phyloP scores from a whole-genome alignment of 2,329 filamentous ascomycete species.

The Diaporthe helianthi region DNA sequence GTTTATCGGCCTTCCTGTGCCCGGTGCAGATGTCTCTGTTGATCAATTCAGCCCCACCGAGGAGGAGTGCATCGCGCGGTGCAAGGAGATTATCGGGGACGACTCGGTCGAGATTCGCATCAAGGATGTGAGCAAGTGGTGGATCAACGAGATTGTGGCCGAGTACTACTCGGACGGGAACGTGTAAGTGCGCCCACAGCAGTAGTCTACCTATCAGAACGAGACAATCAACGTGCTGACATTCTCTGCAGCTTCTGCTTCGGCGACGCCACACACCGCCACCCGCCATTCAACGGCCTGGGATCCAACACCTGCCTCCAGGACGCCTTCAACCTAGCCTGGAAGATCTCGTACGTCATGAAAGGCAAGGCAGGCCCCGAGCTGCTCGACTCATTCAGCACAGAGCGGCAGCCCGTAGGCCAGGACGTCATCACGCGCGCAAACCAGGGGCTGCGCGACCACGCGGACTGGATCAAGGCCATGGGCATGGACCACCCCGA shows the following conservation, averaged over 20 bases:
- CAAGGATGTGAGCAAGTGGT: slow-evolving; percentile 63
- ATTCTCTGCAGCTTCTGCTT: slow-evolving; percentile 54
- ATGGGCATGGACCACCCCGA: slow-evolving; percentile 52
- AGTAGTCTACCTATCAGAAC: too few species aligned
- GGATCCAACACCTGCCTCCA: slow-evolving; percentile 66
- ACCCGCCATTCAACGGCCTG: slow-evolving; percentile 63
- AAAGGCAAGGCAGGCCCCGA: slow-evolving; percentile 46
- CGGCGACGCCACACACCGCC: slow-evolving; percentile 64
- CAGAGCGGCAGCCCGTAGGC: slow-evolving; percentile 59
- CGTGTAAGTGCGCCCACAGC: slow-evolving; percentile 44
- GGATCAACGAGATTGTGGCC: slow-evolving; percentile 67
- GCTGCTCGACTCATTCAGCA: slow-evolving; percentile 52
- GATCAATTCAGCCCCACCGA: slow-evolving; percentile 47
- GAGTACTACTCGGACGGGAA: slow-evolving; percentile 61
- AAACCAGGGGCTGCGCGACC: slow-evolving; percentile 63
- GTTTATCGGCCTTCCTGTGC: slow-evolving; percentile 58
- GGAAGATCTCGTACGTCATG: slow-evolving; percentile 60
- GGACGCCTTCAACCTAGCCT: slow-evolving; percentile 63
- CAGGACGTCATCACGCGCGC: slow-evolving; percentile 57
- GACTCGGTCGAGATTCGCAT: slow-evolving; percentile 58
- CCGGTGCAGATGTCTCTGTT: slow-evolving; percentile 46
- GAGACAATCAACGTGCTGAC: slow-evolving; percentile 15
- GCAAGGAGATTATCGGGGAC: slow-evolving; percentile 62
- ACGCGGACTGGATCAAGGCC: slow-evolving; percentile 53
- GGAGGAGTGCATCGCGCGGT: slow-evolving; percentile 54